phyloP scores from a whole-genome alignment of 2,329 filamentous ascomycete species.

The Pseudogymnoascus sp. region DNA sequence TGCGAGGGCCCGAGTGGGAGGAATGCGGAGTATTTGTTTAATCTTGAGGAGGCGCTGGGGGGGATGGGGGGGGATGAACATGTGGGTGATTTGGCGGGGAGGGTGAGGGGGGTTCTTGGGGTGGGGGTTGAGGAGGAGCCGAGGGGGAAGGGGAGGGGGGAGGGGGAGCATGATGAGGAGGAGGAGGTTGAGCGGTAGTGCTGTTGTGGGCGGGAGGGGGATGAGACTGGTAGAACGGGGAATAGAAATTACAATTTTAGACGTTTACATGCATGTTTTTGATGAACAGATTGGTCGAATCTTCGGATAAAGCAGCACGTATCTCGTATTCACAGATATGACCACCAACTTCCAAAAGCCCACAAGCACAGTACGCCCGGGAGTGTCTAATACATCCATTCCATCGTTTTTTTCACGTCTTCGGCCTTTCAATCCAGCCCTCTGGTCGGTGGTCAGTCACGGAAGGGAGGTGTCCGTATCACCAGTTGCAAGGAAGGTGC shows the following conservation, averaged over 20 bases:
- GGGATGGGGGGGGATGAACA: conserved; percentile 74
- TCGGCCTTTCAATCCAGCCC: neutral
- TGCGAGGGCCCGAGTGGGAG: conserved; percentile 77
- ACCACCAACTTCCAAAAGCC: too few relatives aligned
- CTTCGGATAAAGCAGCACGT: too few relatives aligned
- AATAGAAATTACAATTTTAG: neutral
- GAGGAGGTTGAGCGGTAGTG: conserved; percentile 31
- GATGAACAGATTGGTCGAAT: neutral
- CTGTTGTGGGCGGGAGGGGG: too few relatives aligned
- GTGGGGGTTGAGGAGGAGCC: conserved; percentile 13
- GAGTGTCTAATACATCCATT: too few relatives aligned
- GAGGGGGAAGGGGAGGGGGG: neutral
- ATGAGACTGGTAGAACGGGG: neutral
- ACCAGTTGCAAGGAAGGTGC: neutral
- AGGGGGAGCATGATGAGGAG: conserved; percentile 19
- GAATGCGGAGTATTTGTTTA: conserved; percentile 82
- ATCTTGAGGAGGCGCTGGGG: conserved; percentile 66
- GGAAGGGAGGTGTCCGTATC: neutral
- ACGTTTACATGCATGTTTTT: neutral
- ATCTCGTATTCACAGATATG: too few relatives aligned
- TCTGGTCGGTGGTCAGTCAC: neutral
- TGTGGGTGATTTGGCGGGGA: conserved; percentile 68
- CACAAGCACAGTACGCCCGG: too few relatives aligned
- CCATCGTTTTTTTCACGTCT: neutral
- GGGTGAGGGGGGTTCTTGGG: conserved; percentile 49